Evolutionary conservation across 208 protist genomes (phyloP).

Genomic region (Wallacemonas collosoma): DNA sequence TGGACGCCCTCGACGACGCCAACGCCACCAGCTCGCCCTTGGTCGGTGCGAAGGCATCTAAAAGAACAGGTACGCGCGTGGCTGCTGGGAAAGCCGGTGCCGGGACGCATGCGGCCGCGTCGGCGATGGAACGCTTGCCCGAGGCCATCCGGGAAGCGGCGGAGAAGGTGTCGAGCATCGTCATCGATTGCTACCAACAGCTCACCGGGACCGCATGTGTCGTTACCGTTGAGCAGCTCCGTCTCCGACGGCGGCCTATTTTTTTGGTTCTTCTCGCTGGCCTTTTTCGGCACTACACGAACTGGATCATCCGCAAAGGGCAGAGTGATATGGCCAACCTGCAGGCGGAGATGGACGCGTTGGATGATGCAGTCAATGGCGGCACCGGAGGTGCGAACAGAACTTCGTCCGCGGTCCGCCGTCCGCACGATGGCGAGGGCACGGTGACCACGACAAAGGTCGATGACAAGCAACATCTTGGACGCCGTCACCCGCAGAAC

Average conservation of each 20-base stretch:
- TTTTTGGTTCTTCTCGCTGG: constrained; percentile 69
- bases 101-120: neutral
- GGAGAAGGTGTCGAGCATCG: constrained; percentile 39
- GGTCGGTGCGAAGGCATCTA: neutral
- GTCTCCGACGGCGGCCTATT: constrained; percentile 40
- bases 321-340: constrained; percentile 30
- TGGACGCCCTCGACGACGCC: constrained; percentile 14
- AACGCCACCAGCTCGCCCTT: neutral
- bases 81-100: neutral
- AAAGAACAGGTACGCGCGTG: neutral
- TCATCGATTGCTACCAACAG: constrained; percentile 68
- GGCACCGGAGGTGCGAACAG: neutral
- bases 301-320: constrained; percentile 56
- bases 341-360: constrained; percentile 6
- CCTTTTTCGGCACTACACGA: constrained; percentile 73
- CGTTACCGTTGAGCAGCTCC: constrained; percentile 57
- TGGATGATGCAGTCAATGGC: neutral
- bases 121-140: constrained; percentile 26
- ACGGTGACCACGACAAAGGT: neutral
- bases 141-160: constrained; percentile 15
- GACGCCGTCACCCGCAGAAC: constrained; percentile 38
- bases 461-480: constrained; percentile 22
- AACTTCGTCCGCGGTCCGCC: no score
- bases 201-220: constrained; percentile 54
- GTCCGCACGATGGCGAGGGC: no score